Evolutionary conservation across 2,329 filamentous ascomycete species (phyloP), one percentile per base, ranked within the genome.

Genomic region (Ophiostoma tasmaniense): DNA sequence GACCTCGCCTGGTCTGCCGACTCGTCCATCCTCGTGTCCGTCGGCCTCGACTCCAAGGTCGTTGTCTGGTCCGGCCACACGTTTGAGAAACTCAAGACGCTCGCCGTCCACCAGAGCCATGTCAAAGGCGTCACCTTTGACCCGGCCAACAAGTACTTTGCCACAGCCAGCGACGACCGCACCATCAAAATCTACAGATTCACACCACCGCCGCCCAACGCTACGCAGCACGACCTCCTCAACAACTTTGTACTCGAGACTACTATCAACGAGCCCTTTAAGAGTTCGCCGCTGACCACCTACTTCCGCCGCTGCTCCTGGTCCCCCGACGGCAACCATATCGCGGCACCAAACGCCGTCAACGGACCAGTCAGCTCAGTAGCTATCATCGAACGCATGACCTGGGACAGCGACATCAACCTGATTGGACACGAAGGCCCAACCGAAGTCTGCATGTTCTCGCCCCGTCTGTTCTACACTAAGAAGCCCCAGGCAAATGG

Each of bases 51-150:
- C 79, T 98, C 95, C 61, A 99, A 99, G 80, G 90, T 99, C 17
- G 95, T 99, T 11, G 90, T 99, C 28, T 99, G 95, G 95, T 98
- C 94, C 1, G 96, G 95, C 0, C 90, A 96, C 79, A 98, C 93
- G 0, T 99, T 99, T 74, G 95, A 99, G 81, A 98, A 96, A 81
- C 85, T 99, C 73, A 98, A 98, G 84, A 94, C 92, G 2, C 82
- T 99, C 5, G 89, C 93, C 1, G 90, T 93, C 70, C 95, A 99
- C 79, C 92, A 96, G 78, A 97, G 93, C 77, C 96, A 98, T 77
- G 95, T 99, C 81, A 99, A 99, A 78, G 95, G 96, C 71, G 96
- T 99, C 75, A 97, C 94, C 0, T 99, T 99, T 76, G 95, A 99
- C 76, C 95, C 95, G 0, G 95, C 95, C 59, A 98, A 98, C 81